Conservation (phyloP, 1,139 yeast species). For the Suhomyces coccinellae region DNA sequence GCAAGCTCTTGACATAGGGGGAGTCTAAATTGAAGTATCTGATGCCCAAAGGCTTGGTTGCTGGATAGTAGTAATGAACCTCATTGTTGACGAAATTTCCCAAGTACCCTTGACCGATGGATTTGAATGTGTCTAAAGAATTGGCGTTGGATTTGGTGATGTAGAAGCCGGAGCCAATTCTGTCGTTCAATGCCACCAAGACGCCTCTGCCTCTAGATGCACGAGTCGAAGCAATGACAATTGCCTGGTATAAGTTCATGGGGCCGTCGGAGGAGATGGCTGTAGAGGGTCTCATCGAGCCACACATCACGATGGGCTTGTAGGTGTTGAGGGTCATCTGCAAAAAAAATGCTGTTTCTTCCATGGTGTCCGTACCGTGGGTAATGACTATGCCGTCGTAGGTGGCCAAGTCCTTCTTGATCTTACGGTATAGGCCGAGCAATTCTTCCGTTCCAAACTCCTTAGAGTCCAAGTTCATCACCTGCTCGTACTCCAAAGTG, state of each 20-base stretch:
- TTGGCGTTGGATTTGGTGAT: constrained; percentile 71
- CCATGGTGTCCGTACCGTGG: constrained; percentile 73
- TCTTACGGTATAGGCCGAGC: constrained; percentile 38
- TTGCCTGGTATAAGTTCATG: constrained; percentile 70
- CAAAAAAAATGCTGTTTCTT: constrained; percentile 69
- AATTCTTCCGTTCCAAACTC: constrained; percentile 52
- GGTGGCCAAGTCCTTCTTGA: constrained; percentile 43
- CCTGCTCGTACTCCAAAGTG: constrained; percentile 62
- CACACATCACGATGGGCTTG: constrained; percentile 67
- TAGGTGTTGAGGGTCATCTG: constrained; percentile 57
- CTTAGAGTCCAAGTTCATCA: constrained; percentile 64
- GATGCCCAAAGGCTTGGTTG: constrained; percentile 57
- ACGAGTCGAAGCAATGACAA: constrained; percentile 56
- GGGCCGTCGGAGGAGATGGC: constrained; percentile 73
- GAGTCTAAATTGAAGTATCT: constrained; percentile 38
- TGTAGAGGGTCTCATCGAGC: constrained; percentile 73
- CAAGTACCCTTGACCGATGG: constrained; percentile 66
- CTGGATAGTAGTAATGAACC: constrained; percentile 64
- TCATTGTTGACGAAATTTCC: constrained; percentile 70
- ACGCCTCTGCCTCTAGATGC: constrained; percentile 59
- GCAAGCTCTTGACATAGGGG: constrained; percentile 26
- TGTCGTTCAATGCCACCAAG: constrained; percentile 63
- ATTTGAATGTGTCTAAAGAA: constrained; percentile 66
- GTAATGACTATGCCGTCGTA: constrained; percentile 64
- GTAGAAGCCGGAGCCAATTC: constrained; percentile 68